Conservation (phyloP, 495 filamentous ascomycete genomes). For the Tuber magnatum region DNA sequence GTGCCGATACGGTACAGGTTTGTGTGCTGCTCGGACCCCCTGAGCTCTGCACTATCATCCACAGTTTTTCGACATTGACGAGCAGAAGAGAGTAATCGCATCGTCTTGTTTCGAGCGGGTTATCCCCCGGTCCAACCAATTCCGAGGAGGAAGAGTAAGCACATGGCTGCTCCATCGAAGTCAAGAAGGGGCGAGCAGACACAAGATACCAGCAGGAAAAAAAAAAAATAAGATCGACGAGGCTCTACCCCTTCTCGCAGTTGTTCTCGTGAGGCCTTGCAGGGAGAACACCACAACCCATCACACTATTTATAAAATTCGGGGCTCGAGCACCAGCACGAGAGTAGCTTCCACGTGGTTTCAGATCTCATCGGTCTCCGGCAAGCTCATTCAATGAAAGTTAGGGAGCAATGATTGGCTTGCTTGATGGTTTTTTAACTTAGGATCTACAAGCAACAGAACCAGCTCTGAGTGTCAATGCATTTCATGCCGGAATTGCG, state of each 20-base stretch:
- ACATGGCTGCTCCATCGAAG: background rate
- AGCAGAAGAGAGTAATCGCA: background rate
- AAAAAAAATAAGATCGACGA: background rate
- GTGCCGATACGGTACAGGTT: too few relatives aligned
- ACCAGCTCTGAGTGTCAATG: background rate
- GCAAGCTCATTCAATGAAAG: background rate
- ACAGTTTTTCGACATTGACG: background rate
- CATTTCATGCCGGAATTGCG: background rate
- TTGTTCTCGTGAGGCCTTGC: background rate
- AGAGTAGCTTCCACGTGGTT: conserved; percentile 1
- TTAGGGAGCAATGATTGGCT: background rate
- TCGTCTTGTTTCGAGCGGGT: background rate
- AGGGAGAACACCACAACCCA: background rate
- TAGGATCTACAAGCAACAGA: background rate
- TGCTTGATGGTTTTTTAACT: background rate
- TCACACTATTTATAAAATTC: background rate
- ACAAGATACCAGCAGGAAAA: background rate
- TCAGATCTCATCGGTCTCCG: background rate
- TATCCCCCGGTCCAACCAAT: background rate
- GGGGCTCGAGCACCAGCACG: background rate
- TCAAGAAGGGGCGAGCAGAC: background rate
- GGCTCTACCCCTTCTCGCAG: background rate
- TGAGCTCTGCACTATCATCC: background rate
- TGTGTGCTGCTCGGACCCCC: background rate
- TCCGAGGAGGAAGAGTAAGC: background rate